Conservation (phyloP, 2,329 filamentous ascomycete genomes). For the Penicillium psychrosexuale region DNA sequence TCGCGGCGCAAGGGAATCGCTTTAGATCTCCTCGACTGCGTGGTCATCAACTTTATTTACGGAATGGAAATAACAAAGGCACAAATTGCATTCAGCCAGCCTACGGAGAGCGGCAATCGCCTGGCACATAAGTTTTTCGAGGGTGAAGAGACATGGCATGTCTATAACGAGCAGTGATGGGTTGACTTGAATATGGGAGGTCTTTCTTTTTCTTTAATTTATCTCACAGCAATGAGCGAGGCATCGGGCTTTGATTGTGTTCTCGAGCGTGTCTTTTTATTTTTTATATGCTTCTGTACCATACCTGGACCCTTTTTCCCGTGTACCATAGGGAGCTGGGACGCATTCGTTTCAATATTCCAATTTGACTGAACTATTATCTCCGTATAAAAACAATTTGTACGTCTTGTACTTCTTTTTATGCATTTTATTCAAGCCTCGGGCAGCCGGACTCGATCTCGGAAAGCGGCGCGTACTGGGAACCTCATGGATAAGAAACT, state of each 20-base stretch:
- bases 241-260: background rate
- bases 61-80: constrained; percentile 54
- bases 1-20: constrained; percentile 58
- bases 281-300: constrained; percentile 4
- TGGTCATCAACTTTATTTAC: constrained; percentile 55
- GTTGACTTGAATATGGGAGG: constrained; percentile 2
- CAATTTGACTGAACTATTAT: background rate
- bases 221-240: background rate
- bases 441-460: constrained; percentile 21
- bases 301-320: constrained; percentile 4
- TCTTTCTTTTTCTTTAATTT: background rate
- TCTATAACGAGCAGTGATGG: constrained; percentile 51
- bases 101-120: constrained; percentile 59
- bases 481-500: constrained; percentile 21
- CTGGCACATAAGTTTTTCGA: constrained; percentile 60
- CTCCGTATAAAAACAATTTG: background rate
- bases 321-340: constrained; percentile 3
- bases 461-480: constrained; percentile 22
- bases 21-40: constrained; percentile 55
- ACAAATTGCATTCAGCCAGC: constrained; percentile 62
- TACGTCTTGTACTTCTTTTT: background rate
- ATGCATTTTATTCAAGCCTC: constrained; percentile 9
- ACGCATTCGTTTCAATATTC: constrained; percentile 1
- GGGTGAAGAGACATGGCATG: constrained; percentile 55
- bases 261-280: background rate